A percentile compares a stretch with the other conserved stretches of the same genome.
These are phyloP conservation scores for Amaranthus hypochondriacus DNA, from an alignment of 148 eudicot species.

Conservation along the genomic window DNA sequence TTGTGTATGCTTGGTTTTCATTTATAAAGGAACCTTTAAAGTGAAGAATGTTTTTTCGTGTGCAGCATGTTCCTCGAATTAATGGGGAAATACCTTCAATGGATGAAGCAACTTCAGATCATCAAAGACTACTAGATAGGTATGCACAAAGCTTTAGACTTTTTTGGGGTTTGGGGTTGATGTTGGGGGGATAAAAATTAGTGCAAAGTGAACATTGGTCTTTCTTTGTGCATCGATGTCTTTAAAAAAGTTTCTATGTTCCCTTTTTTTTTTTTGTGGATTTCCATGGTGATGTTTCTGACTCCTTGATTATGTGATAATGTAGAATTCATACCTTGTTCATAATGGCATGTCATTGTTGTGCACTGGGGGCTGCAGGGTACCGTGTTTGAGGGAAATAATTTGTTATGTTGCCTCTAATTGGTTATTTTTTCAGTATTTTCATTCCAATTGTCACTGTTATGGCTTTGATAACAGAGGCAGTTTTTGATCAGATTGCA, in stretches of 20 bases:
- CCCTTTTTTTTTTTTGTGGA: background rate
- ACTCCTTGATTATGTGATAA: no score
- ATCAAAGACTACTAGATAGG: conserved; percentile 91
- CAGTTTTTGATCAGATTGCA: conserved; percentile 62
- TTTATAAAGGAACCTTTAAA: conserved; percentile 17
- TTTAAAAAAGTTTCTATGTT: background rate
- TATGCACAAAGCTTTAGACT: conserved; percentile 16
- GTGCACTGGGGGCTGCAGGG: background rate
- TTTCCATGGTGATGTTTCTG: background rate
- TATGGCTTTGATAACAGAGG: conserved; percentile 26
- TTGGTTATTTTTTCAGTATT: conserved; percentile 10
- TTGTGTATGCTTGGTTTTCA: conserved; percentile 6
- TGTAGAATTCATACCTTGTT: background rate
- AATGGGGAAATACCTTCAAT: conserved; percentile 94
- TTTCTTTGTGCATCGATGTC: background rate
- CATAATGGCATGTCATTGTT: background rate
- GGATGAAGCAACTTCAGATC: conserved; percentile 91
- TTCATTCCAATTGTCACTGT: conserved; percentile 1
- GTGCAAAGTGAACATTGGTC: background rate
- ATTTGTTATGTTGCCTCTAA: conserved; percentile 18
- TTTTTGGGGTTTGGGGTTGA: background rate
- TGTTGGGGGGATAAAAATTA: background rate
- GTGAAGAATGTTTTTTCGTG: conserved; percentile 13
- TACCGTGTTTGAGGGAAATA: background rate
- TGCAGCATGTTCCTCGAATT: conserved; percentile 92